These are phyloP conservation scores for Blastomyces emzantsi DNA, from an alignment of 2,329 filamentous ascomycete genomes.

Conservation along the genomic window DNA sequence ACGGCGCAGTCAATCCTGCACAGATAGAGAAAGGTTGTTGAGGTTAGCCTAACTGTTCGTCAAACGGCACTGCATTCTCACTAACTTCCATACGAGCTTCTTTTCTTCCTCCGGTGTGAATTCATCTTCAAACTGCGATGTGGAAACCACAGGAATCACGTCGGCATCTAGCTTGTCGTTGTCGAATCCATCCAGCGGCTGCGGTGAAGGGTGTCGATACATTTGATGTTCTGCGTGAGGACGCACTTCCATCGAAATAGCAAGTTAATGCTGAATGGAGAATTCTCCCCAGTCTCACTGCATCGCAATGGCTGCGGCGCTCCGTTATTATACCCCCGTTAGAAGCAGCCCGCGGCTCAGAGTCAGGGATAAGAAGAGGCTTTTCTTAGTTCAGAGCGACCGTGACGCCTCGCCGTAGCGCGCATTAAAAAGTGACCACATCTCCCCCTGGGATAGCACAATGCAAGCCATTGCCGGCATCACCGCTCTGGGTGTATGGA, in stretches of 20 bases:
- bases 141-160: background rate
- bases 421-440: background rate
- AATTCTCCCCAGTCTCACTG: background rate
- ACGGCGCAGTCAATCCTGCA: conserved; percentile 19
- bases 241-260: background rate
- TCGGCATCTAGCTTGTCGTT: background rate
- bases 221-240: background rate
- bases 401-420: background rate
- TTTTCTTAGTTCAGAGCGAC: background rate
- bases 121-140: background rate
- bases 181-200: background rate
- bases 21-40: background rate
- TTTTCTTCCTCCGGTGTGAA: conserved; percentile 21
- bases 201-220: background rate
- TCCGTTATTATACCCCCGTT: background rate
- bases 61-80: background rate
- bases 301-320: background rate
- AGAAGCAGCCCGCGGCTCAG: background rate
- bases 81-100: conserved; percentile 17
- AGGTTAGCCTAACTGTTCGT: background rate
- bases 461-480: background rate
- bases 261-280: background rate
- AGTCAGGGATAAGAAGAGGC: background rate
- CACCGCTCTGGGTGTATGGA: background rate
- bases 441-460: background rate